Evolutionary conservation across 2,329 filamentous ascomycete species (phyloP).

Genomic region (Pestalotiopsis sp.): DNA sequence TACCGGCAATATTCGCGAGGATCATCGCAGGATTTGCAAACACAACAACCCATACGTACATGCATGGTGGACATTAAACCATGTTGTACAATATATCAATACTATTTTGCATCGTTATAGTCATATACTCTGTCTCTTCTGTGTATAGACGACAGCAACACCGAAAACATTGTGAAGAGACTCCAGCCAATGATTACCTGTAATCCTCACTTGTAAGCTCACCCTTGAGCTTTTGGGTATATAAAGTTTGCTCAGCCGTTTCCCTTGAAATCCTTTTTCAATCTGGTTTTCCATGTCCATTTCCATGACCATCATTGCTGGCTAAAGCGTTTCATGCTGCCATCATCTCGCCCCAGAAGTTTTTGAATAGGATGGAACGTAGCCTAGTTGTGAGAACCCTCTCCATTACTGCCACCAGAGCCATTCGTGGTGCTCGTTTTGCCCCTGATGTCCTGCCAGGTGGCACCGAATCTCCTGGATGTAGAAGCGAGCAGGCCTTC

Average conservation of each 20-base stretch:
- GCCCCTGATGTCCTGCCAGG: constrained; percentile 86
- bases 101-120: neutral
- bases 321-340: neutral
- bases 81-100: neutral
- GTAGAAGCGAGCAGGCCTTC: constrained; percentile 88
- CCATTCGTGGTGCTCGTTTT: constrained; percentile 26
- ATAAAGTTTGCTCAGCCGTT: neutral
- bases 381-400: constrained; percentile 5
- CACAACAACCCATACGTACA: too few species aligned
- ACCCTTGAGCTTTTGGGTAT: neutral
- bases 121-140: neutral
- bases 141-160: neutral
- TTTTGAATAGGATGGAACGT: neutral
- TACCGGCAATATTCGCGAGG: too few species aligned
- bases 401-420: constrained; percentile 7
- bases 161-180: neutral
- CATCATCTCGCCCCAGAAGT: neutral
- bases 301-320: neutral
- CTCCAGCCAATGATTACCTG: neutral
- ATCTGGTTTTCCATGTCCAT: neutral
- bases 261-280: neutral
- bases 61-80: neutral
- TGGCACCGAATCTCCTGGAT: constrained; percentile 78
- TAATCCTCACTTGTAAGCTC: neutral
- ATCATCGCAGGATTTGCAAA: too few species aligned